Percentiles rank a stretch among this genome's conserved stretches.
Evolutionary conservation across 1,139 yeast genomes (phyloP).

Genomic region (Pneumocystis carinii): DNA sequence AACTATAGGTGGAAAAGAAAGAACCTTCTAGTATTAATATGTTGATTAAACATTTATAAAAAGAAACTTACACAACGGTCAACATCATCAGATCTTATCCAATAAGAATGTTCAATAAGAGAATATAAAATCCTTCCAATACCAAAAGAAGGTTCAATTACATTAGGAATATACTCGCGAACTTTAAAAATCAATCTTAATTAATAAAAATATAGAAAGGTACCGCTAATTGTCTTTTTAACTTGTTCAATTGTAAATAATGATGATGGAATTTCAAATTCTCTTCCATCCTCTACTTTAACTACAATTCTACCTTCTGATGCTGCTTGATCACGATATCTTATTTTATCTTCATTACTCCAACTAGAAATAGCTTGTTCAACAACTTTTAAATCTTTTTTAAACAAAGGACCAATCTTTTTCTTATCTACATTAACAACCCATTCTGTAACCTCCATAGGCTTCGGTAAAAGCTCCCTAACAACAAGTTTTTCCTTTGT

Average conservation of each 20-base stretch:
- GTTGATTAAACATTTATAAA: neutral
- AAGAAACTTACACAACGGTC: slow-evolving; percentile 56
- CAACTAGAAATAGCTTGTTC: slow-evolving; percentile 63
- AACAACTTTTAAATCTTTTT: slow-evolving; percentile 89
- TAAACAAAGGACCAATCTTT: slow-evolving; percentile 92
- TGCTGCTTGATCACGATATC: slow-evolving; percentile 52
- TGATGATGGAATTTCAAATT: slow-evolving; percentile 51
- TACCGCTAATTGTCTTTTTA: neutral
- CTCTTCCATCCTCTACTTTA: slow-evolving; percentile 39
- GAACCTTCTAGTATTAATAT: slow-evolving; percentile 13
- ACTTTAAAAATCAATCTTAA: slow-evolving; percentile 22
- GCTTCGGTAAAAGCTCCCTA: slow-evolving; percentile 75
- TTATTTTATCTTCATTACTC: slow-evolving; percentile 76
- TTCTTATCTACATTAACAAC: slow-evolving; percentile 84
- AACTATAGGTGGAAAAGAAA: slow-evolving; percentile 86
- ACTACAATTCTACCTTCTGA: slow-evolving; percentile 50
- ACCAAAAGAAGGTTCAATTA: slow-evolving; percentile 98
- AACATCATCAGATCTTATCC: slow-evolving; percentile 84
- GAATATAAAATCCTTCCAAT: slow-evolving; percentile 94
- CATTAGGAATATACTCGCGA: slow-evolving; percentile 93
- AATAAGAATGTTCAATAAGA: slow-evolving; percentile 84
- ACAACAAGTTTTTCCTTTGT: slow-evolving; percentile 91
- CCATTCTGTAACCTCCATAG: slow-evolving; percentile 63
- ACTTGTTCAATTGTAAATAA: slow-evolving; percentile 57
- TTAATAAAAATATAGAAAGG: neutral